Evolutionary conservation across 2,329 filamentous ascomycete genomes (phyloP), one percentile per base, ranked within the genome.

Genomic region (Penicillium sp.): DNA sequence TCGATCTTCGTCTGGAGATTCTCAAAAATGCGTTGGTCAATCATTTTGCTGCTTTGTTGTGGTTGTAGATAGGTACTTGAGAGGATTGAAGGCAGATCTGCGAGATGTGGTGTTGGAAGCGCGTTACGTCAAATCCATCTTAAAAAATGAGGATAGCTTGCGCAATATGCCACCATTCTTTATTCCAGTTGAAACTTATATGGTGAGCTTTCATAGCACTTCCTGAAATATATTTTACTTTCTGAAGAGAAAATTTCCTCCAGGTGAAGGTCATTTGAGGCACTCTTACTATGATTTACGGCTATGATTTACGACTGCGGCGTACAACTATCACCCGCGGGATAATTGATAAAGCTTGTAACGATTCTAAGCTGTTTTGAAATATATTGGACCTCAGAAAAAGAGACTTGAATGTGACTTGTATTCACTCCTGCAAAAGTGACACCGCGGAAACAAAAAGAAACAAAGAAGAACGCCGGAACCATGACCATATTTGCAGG

Each of bases 1-100:
- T 97, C 94, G 65, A 97, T 90, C 73, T 92, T 92, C 56, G 83
- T 79, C 75, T 97, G 93, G 58, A 99, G 86, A 65, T 88, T 83
- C 68, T 91, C 85, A 75, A 97, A 97, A 72, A 97, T 90, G 62
- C 83, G 82, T 57, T 90, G 87, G 72, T 95, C 87, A 67, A 94
- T 86, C 81, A 88, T 84, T 54, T 75, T 77, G 52, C 62, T 23
- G 44, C 42, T 46, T 34, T 23, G 37, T 45, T 52, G 47, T 40
- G 39, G 32, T 31, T 46, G 42, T 37, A 46, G 42, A 35, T 37
- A 27, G 55, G 40, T 47, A 49, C 49, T 31, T 37, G 54, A 52
- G 53, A 56, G 46, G 34, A 38, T 41, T 51, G 39, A 49, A 53
- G 52, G 34, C 25, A 35, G 39, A 35, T 45, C 38, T 56, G 41